phyloP scores from a whole-genome alignment of 164 flowering plant species.

The Akebia trifoliata region DNA sequence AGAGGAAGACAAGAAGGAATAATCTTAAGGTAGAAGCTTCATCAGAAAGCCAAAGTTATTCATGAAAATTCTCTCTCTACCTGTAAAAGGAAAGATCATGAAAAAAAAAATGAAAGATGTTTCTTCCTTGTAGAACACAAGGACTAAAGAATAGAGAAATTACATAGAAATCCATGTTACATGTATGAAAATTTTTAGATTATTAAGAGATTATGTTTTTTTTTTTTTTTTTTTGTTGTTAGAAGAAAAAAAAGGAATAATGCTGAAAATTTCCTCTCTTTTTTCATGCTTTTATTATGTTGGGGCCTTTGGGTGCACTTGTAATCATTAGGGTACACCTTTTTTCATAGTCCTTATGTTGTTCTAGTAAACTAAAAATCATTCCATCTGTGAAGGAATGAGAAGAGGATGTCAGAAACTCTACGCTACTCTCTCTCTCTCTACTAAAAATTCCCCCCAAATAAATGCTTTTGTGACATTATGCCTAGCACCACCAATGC shows the following conservation, averaged over 20 bases:
- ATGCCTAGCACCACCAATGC: no score
- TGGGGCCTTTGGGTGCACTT: background rate
- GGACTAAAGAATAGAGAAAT: background rate
- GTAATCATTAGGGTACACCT: background rate
- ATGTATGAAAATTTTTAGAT: constrained; percentile 13
- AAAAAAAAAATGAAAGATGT: constrained; percentile 15
- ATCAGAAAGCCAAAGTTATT: constrained; percentile 13
- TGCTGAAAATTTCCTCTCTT: no score
- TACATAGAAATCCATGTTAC: constrained; percentile 17
- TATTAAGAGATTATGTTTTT: background rate
- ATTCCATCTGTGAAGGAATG: constrained; percentile 50
- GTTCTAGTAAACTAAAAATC: constrained; percentile 39
- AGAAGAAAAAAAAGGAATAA: no score
- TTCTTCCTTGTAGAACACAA: constrained; percentile 17
- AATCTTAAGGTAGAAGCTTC: constrained; percentile 15
- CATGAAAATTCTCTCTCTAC: constrained; percentile 9
- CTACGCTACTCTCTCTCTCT: no score
- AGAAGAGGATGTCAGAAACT: constrained; percentile 33
- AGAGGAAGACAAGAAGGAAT: constrained; percentile 3
- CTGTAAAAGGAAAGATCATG: constrained; percentile 4
- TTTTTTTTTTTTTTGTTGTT: background rate
- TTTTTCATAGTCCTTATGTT: constrained; percentile 16
- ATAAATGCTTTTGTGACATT: no score
- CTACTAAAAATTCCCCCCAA: no score
- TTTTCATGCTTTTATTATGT: no score